These are phyloP conservation scores for Trametes gibbosa DNA, from an alignment of 768 basidiomycete genomes.

Conservation along the genomic window DNA sequence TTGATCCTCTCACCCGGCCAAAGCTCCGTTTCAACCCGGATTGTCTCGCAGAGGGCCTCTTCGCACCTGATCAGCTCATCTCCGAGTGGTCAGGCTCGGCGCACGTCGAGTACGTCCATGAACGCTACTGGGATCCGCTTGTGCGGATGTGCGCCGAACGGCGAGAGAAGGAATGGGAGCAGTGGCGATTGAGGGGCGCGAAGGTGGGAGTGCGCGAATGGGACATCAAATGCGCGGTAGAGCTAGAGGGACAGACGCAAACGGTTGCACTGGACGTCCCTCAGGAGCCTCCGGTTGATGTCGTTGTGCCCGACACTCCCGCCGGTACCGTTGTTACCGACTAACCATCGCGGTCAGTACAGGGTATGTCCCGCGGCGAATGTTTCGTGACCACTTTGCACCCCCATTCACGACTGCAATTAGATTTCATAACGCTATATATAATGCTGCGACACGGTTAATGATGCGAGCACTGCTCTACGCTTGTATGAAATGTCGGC, in stretches of 20 bases:
- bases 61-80: slow-evolving; percentile 70
- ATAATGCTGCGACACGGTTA: no score
- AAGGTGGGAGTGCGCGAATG: slow-evolving; percentile 74
- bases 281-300: no score
- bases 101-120: slow-evolving; percentile 72
- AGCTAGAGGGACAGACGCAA: background rate
- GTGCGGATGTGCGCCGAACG: slow-evolving; percentile 52
- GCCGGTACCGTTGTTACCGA: no score
- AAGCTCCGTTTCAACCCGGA: slow-evolving; percentile 78
- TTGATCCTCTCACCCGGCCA: slow-evolving; percentile 76
- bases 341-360: no score
- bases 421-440: no score
- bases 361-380: no score
- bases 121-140: slow-evolving; percentile 71
- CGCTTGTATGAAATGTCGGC: no score
- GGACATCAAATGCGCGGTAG: slow-evolving; percentile 57
- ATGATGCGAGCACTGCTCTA: no score
- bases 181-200: slow-evolving; percentile 70
- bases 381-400: no score
- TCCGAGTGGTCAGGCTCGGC: slow-evolving; percentile 66
- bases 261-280: no score
- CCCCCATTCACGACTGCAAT: no score
- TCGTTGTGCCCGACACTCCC: no score
- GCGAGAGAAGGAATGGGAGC: slow-evolving; percentile 46
- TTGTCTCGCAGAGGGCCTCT: slow-evolving; percentile 62